These are phyloP conservation scores for Tolypocladium inflatum DNA, from an alignment of 2,329 filamentous ascomycete genomes.

Conservation along the genomic window DNA sequence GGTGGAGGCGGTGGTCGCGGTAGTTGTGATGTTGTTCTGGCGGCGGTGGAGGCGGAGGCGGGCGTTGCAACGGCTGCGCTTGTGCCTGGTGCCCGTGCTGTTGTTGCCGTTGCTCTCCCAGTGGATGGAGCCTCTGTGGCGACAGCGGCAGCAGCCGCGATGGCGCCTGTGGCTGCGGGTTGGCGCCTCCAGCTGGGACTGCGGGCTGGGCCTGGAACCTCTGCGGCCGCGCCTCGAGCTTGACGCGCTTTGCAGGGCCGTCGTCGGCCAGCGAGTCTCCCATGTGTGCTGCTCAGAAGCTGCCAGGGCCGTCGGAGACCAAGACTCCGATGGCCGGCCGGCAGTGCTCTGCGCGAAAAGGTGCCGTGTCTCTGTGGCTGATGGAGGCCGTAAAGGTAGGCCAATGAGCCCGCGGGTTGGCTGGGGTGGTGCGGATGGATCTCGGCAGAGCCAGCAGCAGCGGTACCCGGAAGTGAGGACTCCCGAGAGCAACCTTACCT, in stretches of 20 bases:
- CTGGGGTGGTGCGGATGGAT: background rate
- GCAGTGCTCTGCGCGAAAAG: background rate
- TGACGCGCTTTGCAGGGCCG: constrained; percentile 13
- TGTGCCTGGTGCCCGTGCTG: background rate
- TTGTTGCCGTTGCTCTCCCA: background rate
- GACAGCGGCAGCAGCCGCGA: background rate
- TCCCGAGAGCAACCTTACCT: background rate
- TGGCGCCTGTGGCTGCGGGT: background rate
- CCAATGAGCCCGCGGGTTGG: background rate
- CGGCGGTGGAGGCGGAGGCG: background rate
- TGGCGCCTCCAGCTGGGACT: background rate
- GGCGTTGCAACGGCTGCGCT: background rate
- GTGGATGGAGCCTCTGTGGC: background rate
- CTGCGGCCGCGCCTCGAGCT: constrained; percentile 5
- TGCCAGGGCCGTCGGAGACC: background rate
- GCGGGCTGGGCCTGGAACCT: background rate
- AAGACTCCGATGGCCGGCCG: background rate
- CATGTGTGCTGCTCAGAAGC: constrained; percentile 5
- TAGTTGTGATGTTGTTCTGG: background rate
- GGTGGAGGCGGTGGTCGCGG: background rate
- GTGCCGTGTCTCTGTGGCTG: background rate
- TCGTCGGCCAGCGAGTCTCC: constrained; percentile 6
- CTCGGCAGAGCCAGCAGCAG: background rate
- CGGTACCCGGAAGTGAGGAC: background rate
- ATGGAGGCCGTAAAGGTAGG: background rate